These are phyloP conservation scores for Pseudogymnoascus sp. DNA, from an alignment of 2,329 filamentous ascomycete genomes.

Conservation along the genomic window DNA sequence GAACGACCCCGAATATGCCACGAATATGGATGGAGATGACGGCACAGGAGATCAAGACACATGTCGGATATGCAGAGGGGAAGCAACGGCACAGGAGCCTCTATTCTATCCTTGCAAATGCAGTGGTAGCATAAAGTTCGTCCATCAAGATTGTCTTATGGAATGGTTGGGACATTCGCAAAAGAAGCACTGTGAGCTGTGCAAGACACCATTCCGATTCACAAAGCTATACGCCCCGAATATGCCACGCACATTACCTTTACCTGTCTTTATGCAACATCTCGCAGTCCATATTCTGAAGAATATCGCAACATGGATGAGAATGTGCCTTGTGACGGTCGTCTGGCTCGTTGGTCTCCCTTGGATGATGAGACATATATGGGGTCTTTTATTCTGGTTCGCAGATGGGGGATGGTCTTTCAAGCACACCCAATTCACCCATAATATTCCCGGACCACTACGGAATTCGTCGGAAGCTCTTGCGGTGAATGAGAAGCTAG, in stretches of 20 bases:
- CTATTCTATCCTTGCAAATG: constrained; percentile 98
- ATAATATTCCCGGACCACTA: neutral
- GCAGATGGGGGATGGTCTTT: constrained; percentile 29
- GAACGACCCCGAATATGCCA: constrained; percentile 48
- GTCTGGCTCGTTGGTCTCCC: constrained; percentile 89
- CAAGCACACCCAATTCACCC: constrained; percentile 11
- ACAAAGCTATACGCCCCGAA: constrained; percentile 93
- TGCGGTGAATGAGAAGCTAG: constrained; percentile 22
- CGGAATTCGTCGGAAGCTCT: constrained; percentile 16
- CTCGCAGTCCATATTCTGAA: constrained; percentile 65
- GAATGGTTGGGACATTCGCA: constrained; percentile 98
- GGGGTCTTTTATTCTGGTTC: constrained; percentile 86
- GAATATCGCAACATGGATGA: constrained; percentile 69
- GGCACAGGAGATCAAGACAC: constrained; percentile 51
- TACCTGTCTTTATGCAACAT: constrained; percentile 72
- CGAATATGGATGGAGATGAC: constrained; percentile 26
- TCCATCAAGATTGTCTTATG: constrained; percentile 97
- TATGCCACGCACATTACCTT: constrained; percentile 81
- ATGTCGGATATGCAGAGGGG: constrained; percentile 94
- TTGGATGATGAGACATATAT: constrained; percentile 83
- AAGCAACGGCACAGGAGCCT: constrained; percentile 73
- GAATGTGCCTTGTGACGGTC: constrained; percentile 68
- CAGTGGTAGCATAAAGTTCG: constrained; percentile 96
- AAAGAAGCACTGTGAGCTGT: constrained; percentile 98
- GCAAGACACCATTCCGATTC: constrained; percentile 96